These are phyloP conservation scores for Cyathus olla DNA, from an alignment of 1,284 basidiomycete species.

Conservation along the genomic window DNA sequence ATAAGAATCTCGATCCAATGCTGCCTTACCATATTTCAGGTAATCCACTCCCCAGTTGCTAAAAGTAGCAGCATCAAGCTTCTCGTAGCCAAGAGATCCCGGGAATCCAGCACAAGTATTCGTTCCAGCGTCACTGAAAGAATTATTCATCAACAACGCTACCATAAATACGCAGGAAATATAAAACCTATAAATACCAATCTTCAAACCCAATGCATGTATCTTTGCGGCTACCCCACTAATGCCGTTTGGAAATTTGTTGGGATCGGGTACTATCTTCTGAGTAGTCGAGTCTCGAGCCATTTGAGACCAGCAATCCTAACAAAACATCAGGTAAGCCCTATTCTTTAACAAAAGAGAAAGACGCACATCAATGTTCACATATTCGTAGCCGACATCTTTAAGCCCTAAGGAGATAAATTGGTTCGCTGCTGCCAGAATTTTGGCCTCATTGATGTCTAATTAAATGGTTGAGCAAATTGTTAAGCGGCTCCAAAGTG, in stretches of 20 bases:
- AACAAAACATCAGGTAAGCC: not conserved
- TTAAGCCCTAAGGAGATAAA: slow-evolving; percentile 61
- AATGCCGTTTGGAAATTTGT: slow-evolving; percentile 67
- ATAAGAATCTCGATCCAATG: no score
- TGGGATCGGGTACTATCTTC: slow-evolving; percentile 58
- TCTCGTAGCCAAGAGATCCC: slow-evolving; percentile 61
- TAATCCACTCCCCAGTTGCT: slow-evolving; percentile 67
- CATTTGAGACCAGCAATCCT: slow-evolving; percentile 66
- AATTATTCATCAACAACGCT: not conserved
- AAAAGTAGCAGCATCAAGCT: slow-evolving; percentile 62
- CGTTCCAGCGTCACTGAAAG: slow-evolving; percentile 62
- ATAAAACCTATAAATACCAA: slow-evolving; percentile 61
- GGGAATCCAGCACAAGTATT: slow-evolving; percentile 64
- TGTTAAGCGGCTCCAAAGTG: not conserved
- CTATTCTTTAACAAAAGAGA: not conserved
- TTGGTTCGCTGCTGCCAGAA: slow-evolving; percentile 59
- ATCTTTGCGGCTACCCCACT: slow-evolving; percentile 53
- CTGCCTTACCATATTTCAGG: slow-evolving; percentile 60
- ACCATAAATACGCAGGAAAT: not conserved
- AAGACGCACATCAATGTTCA: slow-evolving; percentile 62
- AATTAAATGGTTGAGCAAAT: slow-evolving; percentile 1
- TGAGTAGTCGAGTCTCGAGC: slow-evolving; percentile 52
- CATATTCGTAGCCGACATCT: slow-evolving; percentile 62
- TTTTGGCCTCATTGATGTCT: slow-evolving; percentile 58
- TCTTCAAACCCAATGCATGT: slow-evolving; percentile 61